phyloP scores from a whole-genome alignment of 192 early-diverging fungal species.

The Backusella westeae region DNA sequence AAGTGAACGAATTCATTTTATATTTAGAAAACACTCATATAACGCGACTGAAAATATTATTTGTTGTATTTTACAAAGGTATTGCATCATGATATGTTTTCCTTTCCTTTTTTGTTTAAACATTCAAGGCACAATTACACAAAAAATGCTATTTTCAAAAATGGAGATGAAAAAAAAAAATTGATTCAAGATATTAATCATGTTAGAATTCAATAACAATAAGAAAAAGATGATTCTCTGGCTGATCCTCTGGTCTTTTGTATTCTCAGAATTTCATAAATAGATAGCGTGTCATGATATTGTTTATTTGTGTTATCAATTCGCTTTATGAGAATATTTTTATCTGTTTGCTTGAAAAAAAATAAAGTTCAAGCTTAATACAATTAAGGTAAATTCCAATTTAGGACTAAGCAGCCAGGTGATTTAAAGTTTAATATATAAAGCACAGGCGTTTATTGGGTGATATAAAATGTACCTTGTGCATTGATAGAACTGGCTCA shows the following conservation, averaged over 20 bases:
- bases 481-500: not conserved
- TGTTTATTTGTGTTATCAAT: not conserved
- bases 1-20: not conserved
- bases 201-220: too few species aligned
- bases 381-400: not conserved
- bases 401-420: not conserved
- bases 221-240: too few species aligned
- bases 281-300: not conserved
- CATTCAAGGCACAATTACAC: not conserved
- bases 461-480: constrained; percentile 4
- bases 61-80: not conserved
- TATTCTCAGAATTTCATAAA: not conserved
- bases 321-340: not conserved
- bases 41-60: not conserved
- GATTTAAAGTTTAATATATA: not conserved
- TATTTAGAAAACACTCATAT: not conserved
- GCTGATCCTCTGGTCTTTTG: not conserved
- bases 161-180: not conserved
- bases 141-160: not conserved
- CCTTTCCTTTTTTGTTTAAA: not conserved
- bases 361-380: not conserved
- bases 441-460: not conserved
- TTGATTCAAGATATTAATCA: too few species aligned
- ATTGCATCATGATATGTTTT: not conserved
- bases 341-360: not conserved